Evolutionary conservation across 352 stramenopile species (phyloP).

Genomic region (Globisporangium acanthophoron): DNA sequence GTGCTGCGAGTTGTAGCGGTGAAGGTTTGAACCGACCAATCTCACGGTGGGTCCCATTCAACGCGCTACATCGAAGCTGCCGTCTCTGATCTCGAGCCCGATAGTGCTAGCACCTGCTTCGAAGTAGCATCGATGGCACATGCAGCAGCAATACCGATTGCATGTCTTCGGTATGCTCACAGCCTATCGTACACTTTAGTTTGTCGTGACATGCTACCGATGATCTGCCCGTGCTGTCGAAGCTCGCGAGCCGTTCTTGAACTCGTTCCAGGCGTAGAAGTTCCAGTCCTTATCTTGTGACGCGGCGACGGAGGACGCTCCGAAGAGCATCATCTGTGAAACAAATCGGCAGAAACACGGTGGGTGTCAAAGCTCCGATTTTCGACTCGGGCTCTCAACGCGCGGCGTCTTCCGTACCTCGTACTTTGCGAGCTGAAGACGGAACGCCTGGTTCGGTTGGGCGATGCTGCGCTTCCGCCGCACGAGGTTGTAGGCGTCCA

Average conservation of each 20-base stretch:
- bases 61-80: no score
- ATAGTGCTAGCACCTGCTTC: no score
- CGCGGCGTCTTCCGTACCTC: conserved; percentile 20
- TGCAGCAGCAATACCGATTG: no score
- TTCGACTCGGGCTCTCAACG: no score
- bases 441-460: conserved; percentile 54
- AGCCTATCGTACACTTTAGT: no score
- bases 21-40: no score
- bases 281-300: conserved; percentile 64
- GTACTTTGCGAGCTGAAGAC: conserved; percentile 64
- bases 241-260: conserved; percentile 23
- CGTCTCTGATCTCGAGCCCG: no score
- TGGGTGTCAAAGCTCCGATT: not conserved
- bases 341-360: not conserved
- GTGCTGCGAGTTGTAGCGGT: no score
- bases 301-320: conserved; percentile 41
- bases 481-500: conserved; percentile 55
- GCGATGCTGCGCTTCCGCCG: conserved; percentile 33
- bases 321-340: conserved; percentile 39
- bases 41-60: no score
- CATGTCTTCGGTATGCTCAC: no score
- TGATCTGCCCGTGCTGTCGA: not conserved
- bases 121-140: no score
- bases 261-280: conserved; percentile 66
- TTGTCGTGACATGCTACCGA: no score